phyloP scores from a whole-genome alignment of 768 basidiomycete species.

The Thelephora ganbajun region DNA sequence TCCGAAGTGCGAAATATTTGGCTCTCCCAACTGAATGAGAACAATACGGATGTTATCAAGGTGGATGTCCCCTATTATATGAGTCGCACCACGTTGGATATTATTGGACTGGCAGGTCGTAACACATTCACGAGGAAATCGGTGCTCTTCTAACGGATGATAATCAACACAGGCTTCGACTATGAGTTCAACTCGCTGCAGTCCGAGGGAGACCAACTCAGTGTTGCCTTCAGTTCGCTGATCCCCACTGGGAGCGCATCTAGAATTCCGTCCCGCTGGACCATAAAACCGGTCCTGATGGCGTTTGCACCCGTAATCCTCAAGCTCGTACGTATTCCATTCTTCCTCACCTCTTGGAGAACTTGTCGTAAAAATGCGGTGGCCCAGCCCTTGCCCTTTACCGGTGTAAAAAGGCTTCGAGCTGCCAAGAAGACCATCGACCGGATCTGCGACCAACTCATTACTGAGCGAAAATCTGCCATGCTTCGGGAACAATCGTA shows the following conservation, averaged over 20 bases:
- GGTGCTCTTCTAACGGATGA: too few relatives aligned
- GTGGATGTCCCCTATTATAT: constrained; percentile 3
- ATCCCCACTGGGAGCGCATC: not conserved
- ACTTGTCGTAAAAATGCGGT: too few relatives aligned
- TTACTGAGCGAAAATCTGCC: not conserved
- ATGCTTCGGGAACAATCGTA: not conserved
- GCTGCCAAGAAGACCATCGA: not conserved
- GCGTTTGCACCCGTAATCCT: not conserved
- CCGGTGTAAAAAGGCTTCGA: not conserved
- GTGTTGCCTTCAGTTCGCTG: constrained; percentile 9
- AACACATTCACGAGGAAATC: not conserved
- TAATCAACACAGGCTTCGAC: constrained; percentile 11
- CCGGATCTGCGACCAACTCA: not conserved
- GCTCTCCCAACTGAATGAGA: not conserved
- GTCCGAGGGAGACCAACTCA: constrained; percentile 9
- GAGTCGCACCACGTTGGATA: constrained; percentile 6
- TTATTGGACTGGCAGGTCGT: constrained; percentile 9
- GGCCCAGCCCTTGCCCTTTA: not conserved
- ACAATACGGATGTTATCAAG: not conserved
- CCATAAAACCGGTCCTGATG: not conserved
- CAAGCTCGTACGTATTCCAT: not conserved
- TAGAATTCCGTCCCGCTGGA: not conserved
- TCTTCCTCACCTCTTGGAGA: too few relatives aligned
- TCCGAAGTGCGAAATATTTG: constrained; percentile 7
- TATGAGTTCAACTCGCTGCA: constrained; percentile 14